Percentiles rank a stretch among this genome's conserved stretches.
phyloP scores from a whole-genome alignment of 2,329 filamentous ascomycete genomes.

The Neonectria faginata region DNA sequence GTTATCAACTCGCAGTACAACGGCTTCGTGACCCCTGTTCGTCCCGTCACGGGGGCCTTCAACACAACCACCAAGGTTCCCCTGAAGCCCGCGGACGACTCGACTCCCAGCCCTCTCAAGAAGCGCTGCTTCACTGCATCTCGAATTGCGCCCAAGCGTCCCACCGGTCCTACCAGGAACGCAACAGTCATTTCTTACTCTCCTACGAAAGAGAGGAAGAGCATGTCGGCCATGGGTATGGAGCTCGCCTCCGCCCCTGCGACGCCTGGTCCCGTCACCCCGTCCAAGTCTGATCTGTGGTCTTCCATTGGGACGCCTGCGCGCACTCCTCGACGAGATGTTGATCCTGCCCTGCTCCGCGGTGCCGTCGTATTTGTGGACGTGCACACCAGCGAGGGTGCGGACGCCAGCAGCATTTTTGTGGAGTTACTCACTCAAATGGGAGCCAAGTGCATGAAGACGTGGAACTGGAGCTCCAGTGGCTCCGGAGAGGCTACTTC shows the following conservation, averaged over 20 bases:
- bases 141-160: constrained; percentile 58
- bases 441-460: constrained; percentile 82
- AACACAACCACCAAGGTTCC: constrained; percentile 84
- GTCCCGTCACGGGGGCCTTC: constrained; percentile 62
- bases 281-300: constrained; percentile 64
- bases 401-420: constrained; percentile 84
- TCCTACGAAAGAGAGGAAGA: constrained; percentile 58
- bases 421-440: constrained; percentile 82
- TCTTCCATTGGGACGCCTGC: constrained; percentile 67
- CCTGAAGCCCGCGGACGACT: constrained; percentile 74
- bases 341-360: constrained; percentile 67
- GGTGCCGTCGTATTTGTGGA: constrained; percentile 86
- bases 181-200: constrained; percentile 67
- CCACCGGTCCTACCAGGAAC: constrained; percentile 58
- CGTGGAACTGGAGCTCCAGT: constrained; percentile 78
- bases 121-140: constrained; percentile 65
- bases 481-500: constrained; percentile 53
- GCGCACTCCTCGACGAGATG: constrained; percentile 65
- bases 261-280: constrained; percentile 51
- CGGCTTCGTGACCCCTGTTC: constrained; percentile 67
- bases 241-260: constrained; percentile 47
- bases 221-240: constrained; percentile 36
- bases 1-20: constrained; percentile 46
- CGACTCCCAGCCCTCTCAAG: constrained; percentile 61
- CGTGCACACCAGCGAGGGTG: constrained; percentile 84